Base-by-base conservation (phyloP, 805 yeast species). In the Yarrowia alimentaria region DNA sequence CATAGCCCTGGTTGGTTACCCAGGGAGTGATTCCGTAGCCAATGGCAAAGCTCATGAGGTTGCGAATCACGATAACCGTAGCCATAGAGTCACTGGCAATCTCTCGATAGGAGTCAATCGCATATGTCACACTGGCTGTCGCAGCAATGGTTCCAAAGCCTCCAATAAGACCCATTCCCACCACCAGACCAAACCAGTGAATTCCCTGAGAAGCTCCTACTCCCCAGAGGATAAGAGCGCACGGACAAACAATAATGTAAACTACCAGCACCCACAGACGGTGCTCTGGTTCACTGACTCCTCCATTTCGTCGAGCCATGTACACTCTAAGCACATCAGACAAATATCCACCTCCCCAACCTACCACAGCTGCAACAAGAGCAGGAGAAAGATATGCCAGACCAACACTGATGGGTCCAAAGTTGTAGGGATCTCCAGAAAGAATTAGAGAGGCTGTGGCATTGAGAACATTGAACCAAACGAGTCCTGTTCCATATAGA, bases 21-120 rank as follows among this genome's bases (percentile, higher is more conserved):
- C 77, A 76, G 14, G 76, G 74, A 5, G 78, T 76, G 51, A 76
- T 68, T 19, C 77, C 79, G 53, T 75, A 76, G 51, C 70, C 71
- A 62, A 74, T 68, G 3, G 72, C 79, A 56, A 76, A 76, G 1
- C 58, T 55, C 75, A 76, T 73, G 28, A 70, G 59, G 59, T 76
- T 76, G 59, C 80, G 66, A 48, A 76, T 73, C 20, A 76, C 52
- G 38, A 76, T 68, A 14, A 73, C 75, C 20, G 73, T 70, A 32
- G 70, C 77, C 71, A 74, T 72, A 1, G 74, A 74, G 33, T 68
- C 68, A 5, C 69, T 61, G 42, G 67, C 68, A 63, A 72, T 54
- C 51, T 72, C 73, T 51, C 69, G 68, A 57, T 75, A 74, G 35
- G 69, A 63, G 51, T 76, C 80, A 26, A 74, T 63, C 16, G 69